phyloP scores from a whole-genome alignment of 2,329 filamentous ascomycete genomes.

The Xylogone sp. region DNA sequence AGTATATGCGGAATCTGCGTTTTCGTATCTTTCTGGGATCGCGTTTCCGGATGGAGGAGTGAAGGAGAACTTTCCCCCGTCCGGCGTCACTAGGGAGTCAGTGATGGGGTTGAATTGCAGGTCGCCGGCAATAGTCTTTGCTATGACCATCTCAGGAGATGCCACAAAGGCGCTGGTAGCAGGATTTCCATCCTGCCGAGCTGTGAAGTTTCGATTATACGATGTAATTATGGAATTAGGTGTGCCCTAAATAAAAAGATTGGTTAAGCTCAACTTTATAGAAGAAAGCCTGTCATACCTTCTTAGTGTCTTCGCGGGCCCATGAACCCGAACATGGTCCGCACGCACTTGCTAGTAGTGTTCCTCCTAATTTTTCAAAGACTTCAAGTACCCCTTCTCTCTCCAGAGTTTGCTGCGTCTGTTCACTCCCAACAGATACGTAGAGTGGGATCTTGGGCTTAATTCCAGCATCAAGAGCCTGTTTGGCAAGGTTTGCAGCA shows the following conservation, averaged over 20 bases:
- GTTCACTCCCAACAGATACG: constrained; percentile 31
- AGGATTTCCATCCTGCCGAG: constrained; percentile 33
- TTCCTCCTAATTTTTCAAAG: constrained; percentile 26
- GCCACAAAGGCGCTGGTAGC: constrained; percentile 46
- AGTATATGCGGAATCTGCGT: constrained; percentile 24
- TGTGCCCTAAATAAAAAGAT: constrained; percentile 9
- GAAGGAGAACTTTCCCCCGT: constrained; percentile 21
- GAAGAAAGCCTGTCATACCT: background rate
- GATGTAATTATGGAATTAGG: constrained; percentile 31
- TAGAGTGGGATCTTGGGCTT: constrained; percentile 28
- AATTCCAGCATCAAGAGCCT: constrained; percentile 28
- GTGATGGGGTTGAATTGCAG: constrained; percentile 30
- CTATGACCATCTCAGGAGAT: constrained; percentile 42
- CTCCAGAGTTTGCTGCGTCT: constrained; percentile 29
- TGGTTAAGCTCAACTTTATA: background rate
- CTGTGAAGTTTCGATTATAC: constrained; percentile 35
- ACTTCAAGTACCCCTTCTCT: constrained; percentile 24
- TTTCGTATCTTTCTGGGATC: constrained; percentile 21
- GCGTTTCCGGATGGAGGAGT: constrained; percentile 21
- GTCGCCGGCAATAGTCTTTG: constrained; percentile 35
- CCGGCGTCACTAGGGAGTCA: constrained; percentile 18
- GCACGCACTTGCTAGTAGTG: constrained; percentile 30
- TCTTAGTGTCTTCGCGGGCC: constrained; percentile 29
- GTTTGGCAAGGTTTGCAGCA: constrained; percentile 23
- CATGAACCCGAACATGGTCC: constrained; percentile 33